Evolutionary conservation across 176 grass and related monocot species (phyloP).

Genomic region (Oryza longistaminata): DNA sequence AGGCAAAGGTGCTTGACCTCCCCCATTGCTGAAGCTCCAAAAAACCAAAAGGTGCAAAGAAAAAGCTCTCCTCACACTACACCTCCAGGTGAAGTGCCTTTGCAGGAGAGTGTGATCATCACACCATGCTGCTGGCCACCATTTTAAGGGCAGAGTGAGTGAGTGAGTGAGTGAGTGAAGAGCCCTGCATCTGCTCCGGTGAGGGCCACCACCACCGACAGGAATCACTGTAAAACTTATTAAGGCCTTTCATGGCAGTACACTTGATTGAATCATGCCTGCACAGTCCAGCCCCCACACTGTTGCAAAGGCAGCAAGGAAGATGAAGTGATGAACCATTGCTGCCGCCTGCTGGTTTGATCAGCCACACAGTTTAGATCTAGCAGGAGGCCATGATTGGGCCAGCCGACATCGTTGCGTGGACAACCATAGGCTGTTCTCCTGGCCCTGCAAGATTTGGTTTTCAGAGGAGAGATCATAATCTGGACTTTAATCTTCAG

Average conservation of each 20-base stretch:
- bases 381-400: constrained; percentile 2
- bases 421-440: constrained; percentile 15
- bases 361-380: constrained; percentile 36
- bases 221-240: constrained; percentile 14
- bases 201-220: constrained; percentile 44
- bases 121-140: constrained; percentile 20
- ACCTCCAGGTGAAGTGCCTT: not conserved
- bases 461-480: not conserved
- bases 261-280: constrained; percentile 39
- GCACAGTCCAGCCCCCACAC: not conserved
- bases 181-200: constrained; percentile 24
- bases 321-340: constrained; percentile 7
- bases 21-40: constrained; percentile 43
- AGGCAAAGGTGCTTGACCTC: constrained; percentile 68
- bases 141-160: constrained; percentile 32
- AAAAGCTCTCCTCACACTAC: not conserved
- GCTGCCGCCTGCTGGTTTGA: not conserved
- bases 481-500: not conserved
- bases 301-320: not conserved
- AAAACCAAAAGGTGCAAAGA: constrained; percentile 1
- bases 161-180: not conserved
- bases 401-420: constrained; percentile 2
- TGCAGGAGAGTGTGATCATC: constrained; percentile 28
- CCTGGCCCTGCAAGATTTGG: not conserved
- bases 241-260: not conserved